A percentile compares a stretch with the other conserved stretches of the same genome.
These are phyloP conservation scores for Talaromyces sp. DNA, from an alignment of 2,329 filamentous ascomycete genomes.

Conservation along the genomic window DNA sequence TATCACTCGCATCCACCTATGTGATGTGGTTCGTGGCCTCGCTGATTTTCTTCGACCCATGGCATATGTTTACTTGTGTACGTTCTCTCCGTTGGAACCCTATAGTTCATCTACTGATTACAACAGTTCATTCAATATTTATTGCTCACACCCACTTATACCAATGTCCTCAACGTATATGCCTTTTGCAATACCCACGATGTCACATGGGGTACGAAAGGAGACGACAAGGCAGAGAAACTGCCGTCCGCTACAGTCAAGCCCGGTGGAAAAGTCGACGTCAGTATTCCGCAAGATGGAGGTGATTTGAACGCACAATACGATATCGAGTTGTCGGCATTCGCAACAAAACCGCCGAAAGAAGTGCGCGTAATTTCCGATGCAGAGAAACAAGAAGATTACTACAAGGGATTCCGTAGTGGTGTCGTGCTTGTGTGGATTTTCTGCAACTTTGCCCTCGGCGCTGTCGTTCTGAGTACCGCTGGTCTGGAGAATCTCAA, in stretches of 20 bases:
- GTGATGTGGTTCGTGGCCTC: conserved; percentile 89
- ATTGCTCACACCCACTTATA: conserved; percentile 90
- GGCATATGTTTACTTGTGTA: conserved; percentile 92
- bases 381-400: conserved; percentile 87
- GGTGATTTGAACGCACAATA: conserved; percentile 94
- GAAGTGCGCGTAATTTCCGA: conserved; percentile 54
- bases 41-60: conserved; percentile 93
- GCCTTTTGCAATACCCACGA: conserved; percentile 98
- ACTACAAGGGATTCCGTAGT: conserved; percentile 93
- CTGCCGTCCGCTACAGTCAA: conserved; percentile 85
- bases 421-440: conserved; percentile 94
- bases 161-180: conserved; percentile 95
- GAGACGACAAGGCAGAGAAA: conserved; percentile 91
- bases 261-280: conserved; percentile 90
- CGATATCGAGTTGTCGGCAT: conserved; percentile 74
- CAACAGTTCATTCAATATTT: conserved; percentile 83
- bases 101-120: neutral
- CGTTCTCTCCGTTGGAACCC: conserved; percentile 22
- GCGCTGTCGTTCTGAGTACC: conserved; percentile 79
- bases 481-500: conserved; percentile 73
- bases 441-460: conserved; percentile 87
- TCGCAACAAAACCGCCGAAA: conserved; percentile 69
- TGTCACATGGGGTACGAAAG: conserved; percentile 97
- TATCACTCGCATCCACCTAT: conserved; percentile 89
- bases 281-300: conserved; percentile 81